Conservation (phyloP, 192 early-diverging fungal genomes). For the Podila clonocystis region DNA sequence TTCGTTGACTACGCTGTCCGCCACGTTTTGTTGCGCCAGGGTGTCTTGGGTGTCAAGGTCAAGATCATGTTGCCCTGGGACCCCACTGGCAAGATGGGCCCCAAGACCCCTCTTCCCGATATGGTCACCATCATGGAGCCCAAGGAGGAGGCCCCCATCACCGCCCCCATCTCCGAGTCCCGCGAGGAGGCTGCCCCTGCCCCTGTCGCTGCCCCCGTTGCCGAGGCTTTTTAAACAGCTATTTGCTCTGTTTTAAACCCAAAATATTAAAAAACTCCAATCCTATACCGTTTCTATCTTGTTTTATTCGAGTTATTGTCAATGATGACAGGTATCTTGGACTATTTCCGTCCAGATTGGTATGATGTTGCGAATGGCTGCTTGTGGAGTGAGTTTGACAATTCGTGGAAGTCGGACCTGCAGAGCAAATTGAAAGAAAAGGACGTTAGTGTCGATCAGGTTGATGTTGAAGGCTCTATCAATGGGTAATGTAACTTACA, state of each 20-base stretch:
- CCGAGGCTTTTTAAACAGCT: conserved; percentile 6
- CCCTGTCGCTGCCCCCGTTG: conserved; percentile 41
- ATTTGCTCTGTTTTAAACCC: neutral
- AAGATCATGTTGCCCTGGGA: conserved; percentile 98
- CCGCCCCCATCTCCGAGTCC: conserved; percentile 74
- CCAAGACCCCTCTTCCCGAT: conserved; percentile 97
- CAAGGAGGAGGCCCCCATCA: conserved; percentile 84
- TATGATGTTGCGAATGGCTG: conserved; percentile 12
- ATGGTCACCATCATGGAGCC: conserved; percentile 93
- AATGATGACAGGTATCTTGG: no score
- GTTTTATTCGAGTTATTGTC: no score
- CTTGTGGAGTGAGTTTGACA: conserved; percentile 45
- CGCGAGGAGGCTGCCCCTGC: conserved; percentile 50
- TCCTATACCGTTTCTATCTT: no score
- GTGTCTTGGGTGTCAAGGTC: conserved; percentile 99
- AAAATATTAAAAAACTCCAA: no score
- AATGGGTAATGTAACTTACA: conserved; percentile 15
- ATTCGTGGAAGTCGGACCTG: conserved; percentile 50
- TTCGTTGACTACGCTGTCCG: conserved; percentile 96
- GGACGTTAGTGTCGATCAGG: neutral
- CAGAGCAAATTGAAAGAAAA: neutral
- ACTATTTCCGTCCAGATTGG: conserved; percentile 1
- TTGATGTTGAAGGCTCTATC: neutral
- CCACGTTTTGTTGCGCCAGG: conserved; percentile 98
- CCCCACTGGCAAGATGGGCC: conserved; percentile 91